Conservation (phyloP, 345 rosid genomes). For the Noccaea bulbosa region DNA sequence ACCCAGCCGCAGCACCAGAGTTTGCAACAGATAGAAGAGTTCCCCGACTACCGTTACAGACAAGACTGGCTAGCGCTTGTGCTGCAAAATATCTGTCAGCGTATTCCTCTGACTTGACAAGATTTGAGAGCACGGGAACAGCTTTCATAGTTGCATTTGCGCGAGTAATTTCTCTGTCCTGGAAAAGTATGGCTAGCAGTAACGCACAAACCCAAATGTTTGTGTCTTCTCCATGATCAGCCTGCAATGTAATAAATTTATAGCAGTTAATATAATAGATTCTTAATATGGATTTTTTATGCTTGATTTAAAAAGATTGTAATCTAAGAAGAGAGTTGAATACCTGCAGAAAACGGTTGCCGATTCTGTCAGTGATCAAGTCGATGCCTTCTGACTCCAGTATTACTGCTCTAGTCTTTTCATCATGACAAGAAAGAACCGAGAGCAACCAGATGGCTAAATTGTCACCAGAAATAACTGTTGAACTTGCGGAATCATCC, state of each 20-base stretch:
- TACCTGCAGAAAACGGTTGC: constrained; percentile 78
- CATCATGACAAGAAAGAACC: constrained; percentile 90
- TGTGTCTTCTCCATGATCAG: constrained; percentile 82
- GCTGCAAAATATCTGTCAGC: constrained; percentile 97
- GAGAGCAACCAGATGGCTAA: constrained; percentile 92
- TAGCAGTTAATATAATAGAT: constrained; percentile 27
- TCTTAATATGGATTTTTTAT: not conserved
- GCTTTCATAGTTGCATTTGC: constrained; percentile 89
- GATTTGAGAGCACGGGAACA: constrained; percentile 83
- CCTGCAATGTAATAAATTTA: constrained; percentile 55
- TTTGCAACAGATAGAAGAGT: constrained; percentile 96
- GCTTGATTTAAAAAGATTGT: constrained; percentile 8
- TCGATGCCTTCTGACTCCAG: constrained; percentile 96
- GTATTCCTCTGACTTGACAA: constrained; percentile 88
- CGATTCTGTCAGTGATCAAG: constrained; percentile 79
- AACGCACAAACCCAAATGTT: constrained; percentile 94
- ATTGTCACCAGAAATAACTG: constrained; percentile 69
- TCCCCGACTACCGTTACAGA: constrained; percentile 98
- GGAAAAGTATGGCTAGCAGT: constrained; percentile 87
- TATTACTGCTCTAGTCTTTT: constrained; percentile 70
- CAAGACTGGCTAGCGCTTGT: constrained; percentile 88
- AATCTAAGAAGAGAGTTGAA: constrained; percentile 21
- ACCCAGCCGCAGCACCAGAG: constrained; percentile 95
- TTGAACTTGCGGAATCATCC: constrained; percentile 54
- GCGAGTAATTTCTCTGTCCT: constrained; percentile 95